These are phyloP conservation scores for Guyanaporus albipodus DNA, from an alignment of 768 basidiomycete genomes.

Conservation along the genomic window DNA sequence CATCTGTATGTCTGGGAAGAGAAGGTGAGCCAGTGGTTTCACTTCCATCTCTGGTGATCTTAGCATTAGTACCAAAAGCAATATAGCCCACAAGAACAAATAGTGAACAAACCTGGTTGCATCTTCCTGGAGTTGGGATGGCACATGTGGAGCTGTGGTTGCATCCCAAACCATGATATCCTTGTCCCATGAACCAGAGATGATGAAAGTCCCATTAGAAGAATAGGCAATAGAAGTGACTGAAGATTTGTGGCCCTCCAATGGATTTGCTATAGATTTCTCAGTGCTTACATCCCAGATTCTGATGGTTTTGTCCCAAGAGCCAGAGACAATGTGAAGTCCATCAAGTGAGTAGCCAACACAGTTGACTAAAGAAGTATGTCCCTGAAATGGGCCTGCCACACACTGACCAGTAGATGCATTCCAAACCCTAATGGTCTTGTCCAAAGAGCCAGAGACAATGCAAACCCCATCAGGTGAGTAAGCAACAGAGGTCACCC, in stretches of 20 bases:
- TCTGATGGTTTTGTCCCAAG: conserved; percentile 14
- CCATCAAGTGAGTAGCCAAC: conserved; percentile 19
- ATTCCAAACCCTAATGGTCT: conserved; percentile 22
- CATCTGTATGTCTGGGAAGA: conserved; percentile 1
- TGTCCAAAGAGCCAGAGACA: conserved; percentile 23
- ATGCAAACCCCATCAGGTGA: conserved; percentile 24
- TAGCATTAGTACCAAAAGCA: too few species aligned
- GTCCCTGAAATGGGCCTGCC: conserved; percentile 14
- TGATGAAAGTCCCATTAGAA: conserved; percentile 10
- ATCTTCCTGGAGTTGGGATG: neutral
- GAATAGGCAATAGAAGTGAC: conserved; percentile 15
- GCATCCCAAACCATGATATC: conserved; percentile 10
- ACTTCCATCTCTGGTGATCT: too few species aligned
- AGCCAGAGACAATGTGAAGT: conserved; percentile 11
- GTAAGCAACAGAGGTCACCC: conserved; percentile 17
- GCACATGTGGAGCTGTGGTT: conserved; percentile 3
- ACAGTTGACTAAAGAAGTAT: conserved; percentile 8
- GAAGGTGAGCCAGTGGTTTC: too few species aligned
- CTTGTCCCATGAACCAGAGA: conserved; percentile 9
- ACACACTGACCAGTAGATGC: conserved; percentile 9
- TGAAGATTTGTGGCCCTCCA: neutral
- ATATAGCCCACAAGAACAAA: too few species aligned
- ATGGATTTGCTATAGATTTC: neutral
- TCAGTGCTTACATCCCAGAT: conserved; percentile 14
- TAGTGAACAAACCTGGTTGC: too few species aligned